phyloP scores from a whole-genome alignment of 768 basidiomycete genomes.

The Tubosaeta brunneosetosa region DNA sequence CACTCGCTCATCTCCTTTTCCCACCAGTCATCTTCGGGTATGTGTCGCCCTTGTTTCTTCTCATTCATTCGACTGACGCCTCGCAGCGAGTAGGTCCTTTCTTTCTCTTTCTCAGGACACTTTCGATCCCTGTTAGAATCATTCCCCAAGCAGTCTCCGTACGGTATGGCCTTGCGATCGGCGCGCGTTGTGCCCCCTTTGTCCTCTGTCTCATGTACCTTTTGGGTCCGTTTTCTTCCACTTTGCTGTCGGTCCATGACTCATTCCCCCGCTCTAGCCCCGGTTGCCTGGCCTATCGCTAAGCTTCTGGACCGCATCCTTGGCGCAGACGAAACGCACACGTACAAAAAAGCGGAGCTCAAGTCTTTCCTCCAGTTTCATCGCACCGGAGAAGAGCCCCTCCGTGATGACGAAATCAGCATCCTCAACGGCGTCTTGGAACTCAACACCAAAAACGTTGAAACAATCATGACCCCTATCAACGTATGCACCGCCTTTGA shows the following conservation, averaged over 20 bases:
- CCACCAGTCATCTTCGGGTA: conserved; percentile 79
- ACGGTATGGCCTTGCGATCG: conserved; percentile 76
- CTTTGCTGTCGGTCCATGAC: background rate
- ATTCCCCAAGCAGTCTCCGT: conserved; percentile 72
- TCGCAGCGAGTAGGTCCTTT: conserved; percentile 26
- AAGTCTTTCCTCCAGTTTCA: conserved; percentile 80
- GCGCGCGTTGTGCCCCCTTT: conserved; percentile 71
- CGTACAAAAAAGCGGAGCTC: conserved; percentile 80
- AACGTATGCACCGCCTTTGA: conserved; percentile 37
- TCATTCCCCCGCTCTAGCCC: conserved; percentile 40
- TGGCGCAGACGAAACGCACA: conserved; percentile 65
- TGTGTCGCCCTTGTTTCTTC: conserved; percentile 14
- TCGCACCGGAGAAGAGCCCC: conserved; percentile 65
- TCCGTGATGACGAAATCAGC: conserved; percentile 77
- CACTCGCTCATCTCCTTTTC: background rate
- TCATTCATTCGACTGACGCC: background rate
- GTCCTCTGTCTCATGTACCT: conserved; percentile 72
- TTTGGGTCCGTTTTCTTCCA: conserved; percentile 28
- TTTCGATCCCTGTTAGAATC: conserved; percentile 37
- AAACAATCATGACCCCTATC: conserved; percentile 80
- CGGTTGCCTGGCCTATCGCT: conserved; percentile 69
- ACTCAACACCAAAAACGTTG: conserved; percentile 69
- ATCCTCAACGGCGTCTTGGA: conserved; percentile 80
- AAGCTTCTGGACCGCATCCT: conserved; percentile 77
- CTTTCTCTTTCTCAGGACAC: background rate